Evolutionary conservation across 208 protist species (phyloP).

Genomic region (Zelonia costaricensis): DNA sequence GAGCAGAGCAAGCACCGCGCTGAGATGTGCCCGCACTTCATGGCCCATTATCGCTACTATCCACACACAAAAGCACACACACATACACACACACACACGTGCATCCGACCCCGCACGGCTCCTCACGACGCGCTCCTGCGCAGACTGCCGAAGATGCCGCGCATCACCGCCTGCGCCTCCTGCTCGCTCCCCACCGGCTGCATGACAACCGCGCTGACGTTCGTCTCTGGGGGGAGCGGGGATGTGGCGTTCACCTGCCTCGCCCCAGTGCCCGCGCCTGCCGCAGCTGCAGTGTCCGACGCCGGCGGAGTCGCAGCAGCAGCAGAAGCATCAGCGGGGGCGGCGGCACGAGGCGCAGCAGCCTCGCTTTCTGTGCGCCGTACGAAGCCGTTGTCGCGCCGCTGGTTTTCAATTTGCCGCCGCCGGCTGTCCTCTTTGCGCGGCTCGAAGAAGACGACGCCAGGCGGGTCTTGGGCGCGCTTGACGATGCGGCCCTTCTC

Average conservation of each 20-base stretch:
- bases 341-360: not conserved
- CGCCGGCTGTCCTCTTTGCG: slow-evolving; percentile 32
- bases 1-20: no score
- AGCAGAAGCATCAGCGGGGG: not conserved
- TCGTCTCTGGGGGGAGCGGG: slow-evolving; percentile 28
- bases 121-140: slow-evolving; percentile 12
- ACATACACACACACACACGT: slow-evolving; percentile 2
- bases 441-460: slow-evolving; percentile 76
- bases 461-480: slow-evolving; percentile 59
- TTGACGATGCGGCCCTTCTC: slow-evolving; percentile 65
- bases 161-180: slow-evolving; percentile 36
- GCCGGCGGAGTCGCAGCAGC: not conserved
- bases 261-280: no score
- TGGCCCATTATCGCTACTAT: no score
- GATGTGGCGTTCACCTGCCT: no score
- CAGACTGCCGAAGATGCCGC: slow-evolving; percentile 28
- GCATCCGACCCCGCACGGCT: not conserved
- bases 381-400: slow-evolving; percentile 13
- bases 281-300: not conserved
- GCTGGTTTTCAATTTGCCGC: slow-evolving; percentile 54
- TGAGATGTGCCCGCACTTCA: no score
- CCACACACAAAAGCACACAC: not conserved
- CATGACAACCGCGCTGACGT: slow-evolving; percentile 31
- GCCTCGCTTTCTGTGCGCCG: not conserved
- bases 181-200: slow-evolving; percentile 29